These are phyloP conservation scores for Solanum peruvianum DNA, from an alignment of 257 asterid genomes.

Conservation along the genomic window DNA sequence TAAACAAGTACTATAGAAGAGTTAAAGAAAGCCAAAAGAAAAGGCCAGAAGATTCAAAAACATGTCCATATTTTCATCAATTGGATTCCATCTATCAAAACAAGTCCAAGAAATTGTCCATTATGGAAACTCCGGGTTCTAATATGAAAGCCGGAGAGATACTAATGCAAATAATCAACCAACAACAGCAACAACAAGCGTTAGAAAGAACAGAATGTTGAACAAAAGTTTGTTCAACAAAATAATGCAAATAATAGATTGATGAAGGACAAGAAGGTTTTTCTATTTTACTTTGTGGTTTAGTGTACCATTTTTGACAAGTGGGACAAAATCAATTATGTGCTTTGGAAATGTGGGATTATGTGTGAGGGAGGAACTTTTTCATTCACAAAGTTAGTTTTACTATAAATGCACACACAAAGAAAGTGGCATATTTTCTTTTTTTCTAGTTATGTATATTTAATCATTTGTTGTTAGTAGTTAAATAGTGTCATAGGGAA, in stretches of 20 bases:
- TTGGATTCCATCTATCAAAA: constrained; percentile 53
- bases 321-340: not conserved
- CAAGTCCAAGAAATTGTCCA: constrained; percentile 24
- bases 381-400: not conserved
- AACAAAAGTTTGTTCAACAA: not conserved
- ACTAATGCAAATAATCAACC: constrained; percentile 58
- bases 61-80: constrained; percentile 59
- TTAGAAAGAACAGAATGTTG: not conserved
- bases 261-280: not conserved
- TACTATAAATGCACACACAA: not conserved
- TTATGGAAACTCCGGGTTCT: constrained; percentile 20
- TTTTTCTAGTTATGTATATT: constrained; percentile 1
- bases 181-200: constrained; percentile 14
- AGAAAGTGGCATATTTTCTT: not conserved
- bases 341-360: not conserved
- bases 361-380: not conserved
- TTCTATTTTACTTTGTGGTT: not conserved
- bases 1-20: constrained; percentile 68
- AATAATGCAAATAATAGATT: not conserved
- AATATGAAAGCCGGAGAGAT: constrained; percentile 48
- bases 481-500: not conserved
- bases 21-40: constrained; percentile 57
- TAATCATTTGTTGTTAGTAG: not conserved
- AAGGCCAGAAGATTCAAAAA: constrained; percentile 54
- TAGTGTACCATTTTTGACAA: not conserved